Percentiles rank a stretch among this genome's conserved stretches.
These are phyloP conservation scores for Ampelomyces quisqualis DNA, from an alignment of 2,329 filamentous ascomycete genomes.

Conservation along the genomic window DNA sequence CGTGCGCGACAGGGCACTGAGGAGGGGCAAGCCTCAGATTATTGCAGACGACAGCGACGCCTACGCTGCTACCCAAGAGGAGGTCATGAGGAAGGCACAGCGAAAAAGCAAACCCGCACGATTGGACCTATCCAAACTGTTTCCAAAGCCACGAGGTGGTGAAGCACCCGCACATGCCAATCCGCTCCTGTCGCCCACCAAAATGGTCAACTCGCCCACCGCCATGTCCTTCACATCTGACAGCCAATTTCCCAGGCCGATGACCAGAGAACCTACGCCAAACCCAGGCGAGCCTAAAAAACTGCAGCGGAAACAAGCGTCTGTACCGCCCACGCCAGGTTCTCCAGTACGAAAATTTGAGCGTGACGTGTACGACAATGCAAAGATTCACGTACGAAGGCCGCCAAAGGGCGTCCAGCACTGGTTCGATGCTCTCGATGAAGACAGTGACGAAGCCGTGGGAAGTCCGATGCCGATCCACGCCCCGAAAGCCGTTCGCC, in stretches of 20 bases:
- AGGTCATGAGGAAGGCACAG: slow-evolving; percentile 20
- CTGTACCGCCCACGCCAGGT: slow-evolving; percentile 12
- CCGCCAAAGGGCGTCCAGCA: slow-evolving; percentile 53
- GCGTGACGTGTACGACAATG: slow-evolving; percentile 47
- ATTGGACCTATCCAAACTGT: slow-evolving; percentile 48
- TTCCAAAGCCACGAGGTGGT: slow-evolving; percentile 40
- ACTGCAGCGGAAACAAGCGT: neutral
- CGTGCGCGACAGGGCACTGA: slow-evolving; percentile 46
- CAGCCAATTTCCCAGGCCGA: slow-evolving; percentile 34
- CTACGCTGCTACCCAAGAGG: slow-evolving; percentile 18
- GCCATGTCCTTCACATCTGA: slow-evolving; percentile 44
- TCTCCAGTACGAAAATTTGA: slow-evolving; percentile 33
- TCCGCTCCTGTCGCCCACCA: slow-evolving; percentile 41
- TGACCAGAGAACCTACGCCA: slow-evolving; percentile 36
- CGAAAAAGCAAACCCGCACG: slow-evolving; percentile 41
- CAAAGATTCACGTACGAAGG: slow-evolving; percentile 50
- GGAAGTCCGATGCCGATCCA: slow-evolving; percentile 19
- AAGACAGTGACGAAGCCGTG: slow-evolving; percentile 40
- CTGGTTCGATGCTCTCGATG: slow-evolving; percentile 53
- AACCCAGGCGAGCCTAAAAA: slow-evolving; percentile 28
- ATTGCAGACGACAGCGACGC: slow-evolving; percentile 15
- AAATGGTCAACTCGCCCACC: slow-evolving; percentile 45
- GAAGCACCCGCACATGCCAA: slow-evolving; percentile 15
- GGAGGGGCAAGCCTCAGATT: slow-evolving; percentile 41
- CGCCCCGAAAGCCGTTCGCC: slow-evolving; percentile 15